Conservation (phyloP, 2,329 filamentous ascomycete species). For the Talaromyces sp. region DNA sequence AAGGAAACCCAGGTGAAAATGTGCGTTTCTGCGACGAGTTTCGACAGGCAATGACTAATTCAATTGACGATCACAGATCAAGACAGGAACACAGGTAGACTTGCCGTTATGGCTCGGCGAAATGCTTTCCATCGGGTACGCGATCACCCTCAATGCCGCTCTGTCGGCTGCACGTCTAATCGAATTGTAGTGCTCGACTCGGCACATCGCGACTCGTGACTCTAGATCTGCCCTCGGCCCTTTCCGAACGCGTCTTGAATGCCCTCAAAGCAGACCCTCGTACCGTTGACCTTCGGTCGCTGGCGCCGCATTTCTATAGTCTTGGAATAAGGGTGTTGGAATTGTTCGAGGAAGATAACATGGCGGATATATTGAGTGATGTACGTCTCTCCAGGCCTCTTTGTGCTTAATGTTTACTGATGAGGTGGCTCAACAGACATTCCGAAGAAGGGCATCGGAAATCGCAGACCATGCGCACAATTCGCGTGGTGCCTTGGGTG, state of each 20-base stretch:
- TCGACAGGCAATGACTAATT: neutral
- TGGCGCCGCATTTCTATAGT: slow-evolving; percentile 84
- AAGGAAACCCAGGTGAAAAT: slow-evolving; percentile 70
- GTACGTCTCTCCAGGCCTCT: slow-evolving; percentile 29
- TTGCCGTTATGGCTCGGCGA: slow-evolving; percentile 93
- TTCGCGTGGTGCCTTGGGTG: slow-evolving; percentile 66
- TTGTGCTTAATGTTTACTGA: neutral
- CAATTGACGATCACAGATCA: slow-evolving; percentile 56
- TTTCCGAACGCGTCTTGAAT: slow-evolving; percentile 77
- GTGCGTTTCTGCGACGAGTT: slow-evolving; percentile 33
- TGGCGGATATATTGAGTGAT: slow-evolving; percentile 66
- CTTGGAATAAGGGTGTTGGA: slow-evolving; percentile 84
- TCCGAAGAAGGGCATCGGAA: slow-evolving; percentile 75
- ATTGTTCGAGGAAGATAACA: slow-evolving; percentile 84
- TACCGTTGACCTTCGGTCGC: slow-evolving; percentile 76
- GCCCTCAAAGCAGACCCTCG: slow-evolving; percentile 88
- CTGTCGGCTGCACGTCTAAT: neutral
- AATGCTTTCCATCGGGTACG: slow-evolving; percentile 65
- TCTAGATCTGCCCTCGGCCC: slow-evolving; percentile 75
- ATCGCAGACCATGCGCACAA: slow-evolving; percentile 89
- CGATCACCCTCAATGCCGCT: neutral
- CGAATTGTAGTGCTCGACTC: slow-evolving; percentile 37
- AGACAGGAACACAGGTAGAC: slow-evolving; percentile 73
- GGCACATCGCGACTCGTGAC: slow-evolving; percentile 64
- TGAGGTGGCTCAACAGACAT: slow-evolving; percentile 56